Evolutionary conservation across 1,139 yeast species (phyloP), one percentile per base, ranked within the genome.

Genomic region (Kluyveromyces sp.): DNA sequence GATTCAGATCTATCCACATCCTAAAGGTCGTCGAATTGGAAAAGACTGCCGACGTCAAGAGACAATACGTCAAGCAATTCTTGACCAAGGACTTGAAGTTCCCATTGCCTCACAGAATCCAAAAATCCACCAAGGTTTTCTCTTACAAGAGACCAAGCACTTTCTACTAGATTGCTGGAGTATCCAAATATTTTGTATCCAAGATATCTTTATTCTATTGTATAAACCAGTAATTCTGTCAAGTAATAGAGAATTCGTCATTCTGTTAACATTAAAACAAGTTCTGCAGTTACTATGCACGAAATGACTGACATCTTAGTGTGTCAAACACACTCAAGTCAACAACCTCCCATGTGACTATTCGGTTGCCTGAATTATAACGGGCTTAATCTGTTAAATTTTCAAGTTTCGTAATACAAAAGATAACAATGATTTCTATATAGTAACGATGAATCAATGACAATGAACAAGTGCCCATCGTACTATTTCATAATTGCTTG

Each of bases 61-160:
- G 99, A 78, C 96, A 87, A 76, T 89, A 92, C 94, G 82, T 88
- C 72, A 89, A 81, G 78, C 98, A 94, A 81, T 88, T 83, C 81
- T 80, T 89, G 72, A 67, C 92, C 70, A 85, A 87, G 78, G 94
- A 83, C 77, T 85, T 92, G 77, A 87, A 87, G 78, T 92, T 92
- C 96, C 99, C 99, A 79, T 86, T 92, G 72, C 97, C 98, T 68
- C 98, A 94, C 95, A 89, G 98, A 80, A 82, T 89, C 72, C 85
- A 78, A 75, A 89, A 87, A 81, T 73, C 92, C 68, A 76, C 80
- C 78, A 78, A 83, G 74, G 74, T 88, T 73, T 92, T 77, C 80
- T 78, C 89, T 73, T 77, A 87, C 76, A 82, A 83, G 77, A 83
- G 94, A 75, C 97, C 97, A 73, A 71, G 95, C 68, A 92, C 98